phyloP scores from a whole-genome alignment of 169 alveolate species.

The Perkinsus olseni region DNA sequence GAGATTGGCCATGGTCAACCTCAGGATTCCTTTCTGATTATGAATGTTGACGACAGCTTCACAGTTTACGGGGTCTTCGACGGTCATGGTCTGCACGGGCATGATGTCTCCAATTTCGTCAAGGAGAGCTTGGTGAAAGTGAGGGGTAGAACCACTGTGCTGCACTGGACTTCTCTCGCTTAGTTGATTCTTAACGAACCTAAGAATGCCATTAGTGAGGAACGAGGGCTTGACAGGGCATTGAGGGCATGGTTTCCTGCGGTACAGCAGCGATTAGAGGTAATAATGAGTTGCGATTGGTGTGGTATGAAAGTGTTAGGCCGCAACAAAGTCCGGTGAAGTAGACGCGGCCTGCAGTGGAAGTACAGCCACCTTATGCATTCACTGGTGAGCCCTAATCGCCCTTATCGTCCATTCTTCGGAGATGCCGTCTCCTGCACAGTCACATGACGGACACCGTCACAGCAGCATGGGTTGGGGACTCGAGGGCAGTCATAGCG shows the following conservation, averaged over 20 bases:
- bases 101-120: conserved; percentile 61
- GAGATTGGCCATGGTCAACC: neutral
- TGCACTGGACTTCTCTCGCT: neutral
- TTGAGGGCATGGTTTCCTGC: conserved; percentile 24
- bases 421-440: neutral
- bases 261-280: neutral
- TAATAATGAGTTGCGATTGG: neutral
- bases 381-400: neutral
- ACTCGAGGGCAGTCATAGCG: conserved; percentile 59
- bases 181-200: neutral
- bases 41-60: neutral
- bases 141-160: no score
- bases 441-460: neutral
- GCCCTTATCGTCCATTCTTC: neutral
- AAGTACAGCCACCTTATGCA: neutral
- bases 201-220: conserved; percentile 12
- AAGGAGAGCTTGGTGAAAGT: conserved; percentile 39
- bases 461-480: conserved; percentile 61
- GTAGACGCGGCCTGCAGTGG: neutral
- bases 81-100: conserved; percentile 72
- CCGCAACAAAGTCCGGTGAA: neutral
- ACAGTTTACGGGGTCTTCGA: conserved; percentile 58
- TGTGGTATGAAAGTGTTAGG: neutral
- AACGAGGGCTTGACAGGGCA: conserved; percentile 18
- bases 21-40: neutral